phyloP scores from a whole-genome alignment of 441 rosid species.

The Kokia cookei region DNA sequence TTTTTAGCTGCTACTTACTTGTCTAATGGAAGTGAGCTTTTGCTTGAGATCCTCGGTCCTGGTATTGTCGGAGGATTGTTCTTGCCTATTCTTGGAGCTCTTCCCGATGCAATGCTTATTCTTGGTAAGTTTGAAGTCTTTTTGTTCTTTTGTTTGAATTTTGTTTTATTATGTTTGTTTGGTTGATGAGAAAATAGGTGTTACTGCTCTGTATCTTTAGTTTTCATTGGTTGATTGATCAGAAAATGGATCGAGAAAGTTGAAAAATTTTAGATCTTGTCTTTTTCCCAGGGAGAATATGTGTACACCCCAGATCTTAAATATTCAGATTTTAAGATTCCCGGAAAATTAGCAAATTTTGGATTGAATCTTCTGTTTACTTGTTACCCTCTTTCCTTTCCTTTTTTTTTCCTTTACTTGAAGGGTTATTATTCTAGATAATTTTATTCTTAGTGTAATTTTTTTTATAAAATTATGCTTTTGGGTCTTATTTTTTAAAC shows the following conservation, averaged over 20 bases:
- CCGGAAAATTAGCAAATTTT: neutral
- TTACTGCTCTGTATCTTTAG: neutral
- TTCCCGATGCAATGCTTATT: constrained; percentile 96
- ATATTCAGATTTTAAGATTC: neutral
- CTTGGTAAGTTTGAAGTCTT: constrained; percentile 40
- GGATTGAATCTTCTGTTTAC: neutral
- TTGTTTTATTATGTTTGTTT: neutral
- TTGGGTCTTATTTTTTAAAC: neutral
- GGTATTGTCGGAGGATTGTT: constrained; percentile 87
- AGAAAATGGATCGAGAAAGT: neutral
- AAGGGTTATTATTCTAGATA: neutral
- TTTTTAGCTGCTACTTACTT: constrained; percentile 74
- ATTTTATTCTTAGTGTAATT: neutral
- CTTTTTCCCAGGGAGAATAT: neutral
- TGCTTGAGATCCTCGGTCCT: constrained; percentile 87
- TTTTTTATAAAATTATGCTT: neutral
- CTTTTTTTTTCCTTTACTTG: neutral
- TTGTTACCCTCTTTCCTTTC: no score
- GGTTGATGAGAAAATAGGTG: neutral
- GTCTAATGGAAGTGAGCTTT: constrained; percentile 83
- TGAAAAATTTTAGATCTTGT: neutral
- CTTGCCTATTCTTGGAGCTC: constrained; percentile 86
- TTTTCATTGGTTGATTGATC: neutral
- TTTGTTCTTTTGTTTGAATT: neutral
- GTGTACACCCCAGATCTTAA: neutral